Evolutionary conservation across 2,329 filamentous ascomycete species (phyloP).

Genomic region (Scorias spongiosa): DNA sequence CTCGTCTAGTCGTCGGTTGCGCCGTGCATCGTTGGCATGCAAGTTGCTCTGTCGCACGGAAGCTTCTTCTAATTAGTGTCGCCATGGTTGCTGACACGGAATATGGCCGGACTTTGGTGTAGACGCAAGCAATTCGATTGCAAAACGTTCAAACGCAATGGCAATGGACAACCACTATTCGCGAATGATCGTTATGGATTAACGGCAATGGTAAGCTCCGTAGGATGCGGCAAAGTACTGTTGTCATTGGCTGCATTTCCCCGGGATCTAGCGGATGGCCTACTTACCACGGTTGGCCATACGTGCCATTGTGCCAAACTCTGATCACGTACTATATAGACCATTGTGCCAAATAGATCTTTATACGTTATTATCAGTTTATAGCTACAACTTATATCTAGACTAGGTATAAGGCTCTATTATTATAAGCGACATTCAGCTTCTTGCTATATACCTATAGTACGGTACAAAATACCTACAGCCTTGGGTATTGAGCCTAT

Average conservation of each 20-base stretch:
- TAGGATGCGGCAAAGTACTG: neutral
- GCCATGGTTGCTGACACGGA: slow-evolving; percentile 4
- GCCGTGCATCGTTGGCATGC: slow-evolving; percentile 14
- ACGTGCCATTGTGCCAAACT: too few relatives aligned
- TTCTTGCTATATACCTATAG: too few relatives aligned
- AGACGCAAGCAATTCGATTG: neutral
- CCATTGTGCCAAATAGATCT: too few relatives aligned
- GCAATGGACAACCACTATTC: neutral
- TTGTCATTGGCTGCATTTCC: neutral
- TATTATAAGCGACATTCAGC: too few relatives aligned
- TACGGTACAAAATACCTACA: too few relatives aligned
- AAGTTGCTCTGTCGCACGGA: slow-evolving; percentile 8
- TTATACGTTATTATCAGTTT: too few relatives aligned
- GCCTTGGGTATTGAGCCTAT: too few relatives aligned
- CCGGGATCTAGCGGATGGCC: neutral
- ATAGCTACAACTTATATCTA: too few relatives aligned
- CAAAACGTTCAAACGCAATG: neutral
- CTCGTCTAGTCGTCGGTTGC: slow-evolving; percentile 5
- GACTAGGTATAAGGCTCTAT: too few relatives aligned
- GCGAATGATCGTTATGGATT: neutral
- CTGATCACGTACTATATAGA: too few relatives aligned
- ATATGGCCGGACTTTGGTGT: neutral
- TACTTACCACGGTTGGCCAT: too few relatives aligned
- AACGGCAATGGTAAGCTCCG: neutral
- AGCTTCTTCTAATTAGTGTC: slow-evolving; percentile 2